Evolutionary conservation across 805 yeast species (phyloP).

Genomic region (Wickerhamiella lipophila): DNA sequence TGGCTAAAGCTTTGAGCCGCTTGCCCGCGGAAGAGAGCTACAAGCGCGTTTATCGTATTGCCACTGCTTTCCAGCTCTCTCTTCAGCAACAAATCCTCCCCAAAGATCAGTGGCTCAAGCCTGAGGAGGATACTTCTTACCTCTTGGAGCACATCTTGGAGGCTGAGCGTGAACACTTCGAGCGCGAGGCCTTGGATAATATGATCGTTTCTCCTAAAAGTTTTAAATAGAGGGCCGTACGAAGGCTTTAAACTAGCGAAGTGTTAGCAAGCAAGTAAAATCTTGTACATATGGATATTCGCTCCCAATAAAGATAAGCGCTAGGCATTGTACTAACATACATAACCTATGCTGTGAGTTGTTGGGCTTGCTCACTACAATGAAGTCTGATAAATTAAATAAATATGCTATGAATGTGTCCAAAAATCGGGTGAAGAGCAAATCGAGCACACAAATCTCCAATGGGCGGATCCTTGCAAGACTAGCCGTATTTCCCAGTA

Average conservation of each 20-base stretch:
- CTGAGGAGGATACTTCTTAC: constrained; percentile 53
- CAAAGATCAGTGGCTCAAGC: constrained; percentile 57
- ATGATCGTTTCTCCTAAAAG: constrained; percentile 33
- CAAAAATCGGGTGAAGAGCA: too few species aligned
- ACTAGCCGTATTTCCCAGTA: too few species aligned
- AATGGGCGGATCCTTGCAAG: too few species aligned
- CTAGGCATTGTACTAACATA: too few species aligned
- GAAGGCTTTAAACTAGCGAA: background rate
- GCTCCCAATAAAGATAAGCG: too few species aligned
- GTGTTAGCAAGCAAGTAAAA: too few species aligned
- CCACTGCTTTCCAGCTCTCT: constrained; percentile 83
- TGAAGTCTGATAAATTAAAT: too few species aligned
- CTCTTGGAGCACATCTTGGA: constrained; percentile 81
- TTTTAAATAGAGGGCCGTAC: background rate
- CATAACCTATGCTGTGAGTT: too few species aligned
- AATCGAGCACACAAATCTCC: too few species aligned
- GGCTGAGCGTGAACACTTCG: constrained; percentile 84
- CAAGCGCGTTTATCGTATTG: constrained; percentile 82
- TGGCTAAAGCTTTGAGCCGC: constrained; percentile 80
- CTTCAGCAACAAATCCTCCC: constrained; percentile 79
- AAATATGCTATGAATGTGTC: background rate
- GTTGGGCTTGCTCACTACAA: too few species aligned
- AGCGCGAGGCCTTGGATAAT: constrained; percentile 81
- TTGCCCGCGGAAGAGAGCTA: constrained; percentile 73
- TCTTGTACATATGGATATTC: too few species aligned